Evolutionary conservation across 768 basidiomycete species (phyloP).

Genomic region (Pleurotus eryngii): DNA sequence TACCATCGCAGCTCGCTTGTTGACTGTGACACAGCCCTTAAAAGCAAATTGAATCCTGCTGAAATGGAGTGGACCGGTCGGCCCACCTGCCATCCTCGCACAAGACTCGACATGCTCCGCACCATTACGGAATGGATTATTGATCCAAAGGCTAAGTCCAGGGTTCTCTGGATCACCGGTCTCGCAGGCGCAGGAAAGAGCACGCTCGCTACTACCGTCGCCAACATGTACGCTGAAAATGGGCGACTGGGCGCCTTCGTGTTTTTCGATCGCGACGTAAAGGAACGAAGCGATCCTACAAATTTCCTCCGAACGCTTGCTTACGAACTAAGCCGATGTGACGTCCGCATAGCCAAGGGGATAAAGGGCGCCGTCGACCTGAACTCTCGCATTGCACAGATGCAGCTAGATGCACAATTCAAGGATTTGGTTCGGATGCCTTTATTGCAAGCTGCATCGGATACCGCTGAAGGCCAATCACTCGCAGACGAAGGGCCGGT

Average conservation of each 20-base stretch:
- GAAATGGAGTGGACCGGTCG: slow-evolving; percentile 5
- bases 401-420: slow-evolving; percentile 2
- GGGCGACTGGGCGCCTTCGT: slow-evolving; percentile 16
- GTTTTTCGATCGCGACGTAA: slow-evolving; percentile 13
- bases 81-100: slow-evolving; percentile 3
- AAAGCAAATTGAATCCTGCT: slow-evolving; percentile 1
- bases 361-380: background rate
- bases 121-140: slow-evolving; percentile 6
- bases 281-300: slow-evolving; percentile 4
- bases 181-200: slow-evolving; percentile 18
- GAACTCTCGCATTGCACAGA: background rate
- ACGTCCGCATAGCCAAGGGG: background rate
- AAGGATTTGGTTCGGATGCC: slow-evolving; percentile 3
- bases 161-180: slow-evolving; percentile 17
- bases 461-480: background rate
- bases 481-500: slow-evolving; percentile 5
- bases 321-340: slow-evolving; percentile 2
- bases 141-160: background rate
- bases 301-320: slow-evolving; percentile 11
- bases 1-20: background rate
- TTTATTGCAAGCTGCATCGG: background rate
- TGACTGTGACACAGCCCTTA: background rate
- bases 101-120: background rate
- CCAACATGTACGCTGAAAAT: slow-evolving; percentile 7
- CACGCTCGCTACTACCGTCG: slow-evolving; percentile 16